phyloP scores from a whole-genome alignment of 2,329 filamentous ascomycete species.

The Colletotrichum cereale region DNA sequence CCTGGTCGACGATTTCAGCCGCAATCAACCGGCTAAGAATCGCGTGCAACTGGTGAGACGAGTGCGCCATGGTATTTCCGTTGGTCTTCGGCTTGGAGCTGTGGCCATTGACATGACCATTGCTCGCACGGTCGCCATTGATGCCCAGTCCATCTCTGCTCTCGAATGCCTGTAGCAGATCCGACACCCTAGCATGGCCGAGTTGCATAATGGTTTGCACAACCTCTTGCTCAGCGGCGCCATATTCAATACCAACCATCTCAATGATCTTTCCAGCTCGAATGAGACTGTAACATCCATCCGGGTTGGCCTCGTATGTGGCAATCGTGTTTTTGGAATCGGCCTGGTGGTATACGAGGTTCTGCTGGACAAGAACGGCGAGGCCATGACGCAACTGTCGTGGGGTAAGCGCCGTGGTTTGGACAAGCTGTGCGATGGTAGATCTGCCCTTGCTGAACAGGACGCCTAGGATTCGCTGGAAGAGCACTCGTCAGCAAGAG shows the following conservation, averaged over 20 bases:
- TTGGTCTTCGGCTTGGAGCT: conserved; percentile 52
- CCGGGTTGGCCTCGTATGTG: conserved; percentile 86
- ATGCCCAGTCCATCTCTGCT: conserved; percentile 12
- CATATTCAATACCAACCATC: conserved; percentile 79
- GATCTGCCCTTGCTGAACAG: conserved; percentile 85
- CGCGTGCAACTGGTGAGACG: conserved; percentile 62
- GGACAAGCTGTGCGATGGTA: conserved; percentile 75
- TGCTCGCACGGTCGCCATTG: conserved; percentile 44
- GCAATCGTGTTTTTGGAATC: conserved; percentile 72
- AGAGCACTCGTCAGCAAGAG: conserved; percentile 30
- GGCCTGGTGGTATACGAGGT: conserved; percentile 82
- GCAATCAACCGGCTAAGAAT: conserved; percentile 69
- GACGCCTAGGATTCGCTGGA: conserved; percentile 84
- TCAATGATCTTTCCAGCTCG: conserved; percentile 86
- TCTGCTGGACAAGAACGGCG: conserved; percentile 88
- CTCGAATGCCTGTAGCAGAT: conserved; percentile 75
- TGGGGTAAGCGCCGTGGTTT: conserved; percentile 78
- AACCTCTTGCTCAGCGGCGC: conserved; percentile 78
- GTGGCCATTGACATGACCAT: conserved; percentile 47
- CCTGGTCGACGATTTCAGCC: conserved; percentile 76
- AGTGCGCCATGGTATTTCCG: conserved; percentile 55
- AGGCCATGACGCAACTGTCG: conserved; percentile 85
- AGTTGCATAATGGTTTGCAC: conserved; percentile 81
- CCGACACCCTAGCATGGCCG: conserved; percentile 80
- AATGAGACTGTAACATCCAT: conserved; percentile 84